A percentile compares a stretch with the other conserved stretches of the same genome.
These are phyloP conservation scores for Ophiocordyceps polyrhachis-furcata DNA, from an alignment of 2,329 filamentous ascomycete species.

Conservation along the genomic window DNA sequence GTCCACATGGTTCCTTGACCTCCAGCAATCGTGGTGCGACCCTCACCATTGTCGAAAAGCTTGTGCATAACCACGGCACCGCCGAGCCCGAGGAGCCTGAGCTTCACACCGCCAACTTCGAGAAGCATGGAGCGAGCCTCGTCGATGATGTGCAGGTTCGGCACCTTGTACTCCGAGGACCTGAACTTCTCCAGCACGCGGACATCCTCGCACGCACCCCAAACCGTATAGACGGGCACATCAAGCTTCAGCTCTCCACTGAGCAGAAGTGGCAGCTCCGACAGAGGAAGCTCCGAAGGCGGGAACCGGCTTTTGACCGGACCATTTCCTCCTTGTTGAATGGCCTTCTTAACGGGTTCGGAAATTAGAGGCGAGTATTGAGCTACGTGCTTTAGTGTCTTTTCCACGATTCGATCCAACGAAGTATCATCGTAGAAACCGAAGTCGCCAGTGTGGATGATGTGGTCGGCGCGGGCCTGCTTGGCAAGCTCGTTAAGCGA, in stretches of 20 bases:
- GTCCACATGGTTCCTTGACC: constrained; percentile 99
- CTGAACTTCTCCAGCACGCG: constrained; percentile 93
- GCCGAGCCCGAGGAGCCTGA: constrained; percentile 80
- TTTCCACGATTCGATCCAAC: constrained; percentile 91
- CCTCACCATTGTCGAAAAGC: constrained; percentile 96
- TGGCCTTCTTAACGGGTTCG: constrained; percentile 53
- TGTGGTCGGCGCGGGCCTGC: constrained; percentile 86
- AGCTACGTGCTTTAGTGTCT: constrained; percentile 94
- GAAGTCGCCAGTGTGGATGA: constrained; percentile 97
- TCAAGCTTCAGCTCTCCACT: constrained; percentile 80
- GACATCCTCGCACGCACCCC: constrained; percentile 97
- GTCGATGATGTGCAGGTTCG: constrained; percentile 95
- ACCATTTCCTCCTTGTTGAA: constrained; percentile 46
- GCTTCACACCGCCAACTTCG: constrained; percentile 88
- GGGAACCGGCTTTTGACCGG: constrained; percentile 75
- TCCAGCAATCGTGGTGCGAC: constrained; percentile 91
- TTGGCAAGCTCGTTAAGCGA: constrained; percentile 94
- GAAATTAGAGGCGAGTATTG: constrained; percentile 92
- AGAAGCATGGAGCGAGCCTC: constrained; percentile 91
- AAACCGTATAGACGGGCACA: constrained; percentile 94
- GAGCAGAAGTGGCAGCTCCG: constrained; percentile 77
- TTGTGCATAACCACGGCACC: constrained; percentile 99
- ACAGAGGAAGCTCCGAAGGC: constrained; percentile 69
- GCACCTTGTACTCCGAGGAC: constrained; percentile 93
- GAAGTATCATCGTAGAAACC: constrained; percentile 97